Base-by-base conservation (phyloP, 2,329 filamentous ascomycete species). In the Colletotrichum eremochloae region DNA sequence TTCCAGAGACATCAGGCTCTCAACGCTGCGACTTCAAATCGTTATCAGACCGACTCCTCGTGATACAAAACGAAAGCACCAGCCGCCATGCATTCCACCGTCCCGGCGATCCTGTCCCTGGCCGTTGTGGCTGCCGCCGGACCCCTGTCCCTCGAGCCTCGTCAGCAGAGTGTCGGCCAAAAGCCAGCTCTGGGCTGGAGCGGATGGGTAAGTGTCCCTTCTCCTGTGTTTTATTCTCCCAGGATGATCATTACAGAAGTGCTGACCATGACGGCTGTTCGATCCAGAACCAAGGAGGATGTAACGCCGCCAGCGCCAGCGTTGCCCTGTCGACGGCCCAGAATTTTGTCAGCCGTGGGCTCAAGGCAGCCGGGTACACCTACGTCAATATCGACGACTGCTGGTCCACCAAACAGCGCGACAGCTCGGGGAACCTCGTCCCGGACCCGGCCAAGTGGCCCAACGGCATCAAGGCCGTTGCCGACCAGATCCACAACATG, bases 391-490 rank as follows among this genome's bases (percentile, higher is more conserved):
- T 82, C 24, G 80, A 82, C 67, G 80, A 82, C 75, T 80, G 80
- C 61, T 82, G 80, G 80, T 78, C 78, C 11, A 69, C 67, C 15
- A 68, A 77, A 68, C 72, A 76, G 42, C 24, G 75, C 73, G 66
- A 74, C 64, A 24, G 76, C 70, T 53, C 50, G 12, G 62, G 77
- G 42, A 74, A 75, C 29, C 73, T 82, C 24, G 76, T 79, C 40
- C 70, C 76, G 15, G 78, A 82, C 68, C 72, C 75, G 2, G 65
- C 66, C n/a, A 82, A 81, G 74, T 83, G 81, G 60, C 81, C 82
- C 15, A 76, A 74, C n/a, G 81, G 82, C 36, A 79, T 83, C 65
- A 79, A 77, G 60, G 74, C 77, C n/a, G 73, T 83, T 18, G 78
- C 79, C 8, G 80, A 82, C 53, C 72, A 79, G 44, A 74, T 82